Evolutionary conservation across 768 basidiomycete species (phyloP).

Genomic region (Pleurotus platypus): DNA sequence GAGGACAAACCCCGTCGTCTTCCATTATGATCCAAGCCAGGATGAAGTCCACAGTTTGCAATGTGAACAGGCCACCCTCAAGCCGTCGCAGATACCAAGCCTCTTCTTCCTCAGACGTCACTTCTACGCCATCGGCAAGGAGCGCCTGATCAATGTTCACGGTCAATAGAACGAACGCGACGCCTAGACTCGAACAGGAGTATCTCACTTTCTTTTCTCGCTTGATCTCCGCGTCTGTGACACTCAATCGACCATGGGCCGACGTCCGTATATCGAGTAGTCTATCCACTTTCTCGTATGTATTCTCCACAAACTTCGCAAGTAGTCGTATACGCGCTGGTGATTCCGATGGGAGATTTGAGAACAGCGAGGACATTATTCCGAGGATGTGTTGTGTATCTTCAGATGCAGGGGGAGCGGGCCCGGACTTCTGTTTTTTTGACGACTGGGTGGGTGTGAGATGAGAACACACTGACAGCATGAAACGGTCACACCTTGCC

Average conservation of each 20-base stretch:
- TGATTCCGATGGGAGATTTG: conserved; percentile 85
- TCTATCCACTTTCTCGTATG: conserved; percentile 94
- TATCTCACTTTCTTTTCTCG: conserved; percentile 60
- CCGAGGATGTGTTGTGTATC: conserved; percentile 87
- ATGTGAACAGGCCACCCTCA: conserved; percentile 81
- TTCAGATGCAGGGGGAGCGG: conserved; percentile 57
- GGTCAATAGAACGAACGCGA: neutral
- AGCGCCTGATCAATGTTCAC: conserved; percentile 37
- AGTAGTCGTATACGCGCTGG: conserved; percentile 75
- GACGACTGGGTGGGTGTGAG: conserved; percentile 26
- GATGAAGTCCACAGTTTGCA: conserved; percentile 93
- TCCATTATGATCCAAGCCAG: conserved; percentile 96
- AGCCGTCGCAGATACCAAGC: conserved; percentile 82
- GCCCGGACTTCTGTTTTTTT: conserved; percentile 62
- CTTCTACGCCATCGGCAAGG: conserved; percentile 50
- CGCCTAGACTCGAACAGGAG: neutral
- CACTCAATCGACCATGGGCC: conserved; percentile 55
- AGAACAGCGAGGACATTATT: conserved; percentile 83
- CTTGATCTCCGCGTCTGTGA: conserved; percentile 64
- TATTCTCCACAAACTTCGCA: conserved; percentile 89
- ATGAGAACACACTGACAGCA: neutral
- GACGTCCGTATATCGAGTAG: conserved; percentile 82
- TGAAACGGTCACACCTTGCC: conserved; percentile 63
- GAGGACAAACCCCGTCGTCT: conserved; percentile 83
- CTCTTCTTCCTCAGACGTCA: conserved; percentile 63